phyloP scores from a whole-genome alignment of 2,329 filamentous ascomycete genomes.

The Cadophora luteo-olivacea region DNA sequence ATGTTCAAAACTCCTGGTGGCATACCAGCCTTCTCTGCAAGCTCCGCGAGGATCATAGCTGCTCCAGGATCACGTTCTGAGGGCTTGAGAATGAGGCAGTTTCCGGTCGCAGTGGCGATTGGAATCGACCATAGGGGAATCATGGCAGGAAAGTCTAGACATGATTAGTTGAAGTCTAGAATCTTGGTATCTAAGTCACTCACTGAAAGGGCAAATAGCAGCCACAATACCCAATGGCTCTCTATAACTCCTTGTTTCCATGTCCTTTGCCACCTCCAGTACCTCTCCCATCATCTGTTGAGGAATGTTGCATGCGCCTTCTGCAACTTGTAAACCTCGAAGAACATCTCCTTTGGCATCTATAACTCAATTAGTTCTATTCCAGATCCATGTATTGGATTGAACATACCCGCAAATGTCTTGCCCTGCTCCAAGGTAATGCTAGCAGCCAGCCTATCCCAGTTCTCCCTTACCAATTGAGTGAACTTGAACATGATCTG shows the following conservation, averaged over 20 bases:
- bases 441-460: constrained; percentile 83
- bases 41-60: constrained; percentile 83
- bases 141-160: constrained; percentile 84
- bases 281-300: constrained; percentile 85
- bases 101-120: constrained; percentile 82
- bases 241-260: constrained; percentile 84
- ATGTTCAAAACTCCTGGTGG: constrained; percentile 84
- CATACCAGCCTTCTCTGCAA: constrained; percentile 81
- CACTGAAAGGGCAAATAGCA: constrained; percentile 87
- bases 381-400: background rate
- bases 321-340: constrained; percentile 82
- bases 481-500: constrained; percentile 91
- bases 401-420: constrained; percentile 67
- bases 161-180: constrained; percentile 25
- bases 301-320: constrained; percentile 80
- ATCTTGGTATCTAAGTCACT: constrained; percentile 43
- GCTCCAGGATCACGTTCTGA: constrained; percentile 86
- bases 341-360: constrained; percentile 85
- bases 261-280: constrained; percentile 85
- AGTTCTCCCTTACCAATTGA: constrained; percentile 79
- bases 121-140: constrained; percentile 92
- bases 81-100: constrained; percentile 85
- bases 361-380: constrained; percentile 27
- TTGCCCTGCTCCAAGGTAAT: constrained; percentile 91
- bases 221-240: constrained; percentile 83